A percentile compares a stretch with the other conserved stretches of the same genome.
Conservation (phyloP, 129 eudicot species). For the Centella asiatica region DNA sequence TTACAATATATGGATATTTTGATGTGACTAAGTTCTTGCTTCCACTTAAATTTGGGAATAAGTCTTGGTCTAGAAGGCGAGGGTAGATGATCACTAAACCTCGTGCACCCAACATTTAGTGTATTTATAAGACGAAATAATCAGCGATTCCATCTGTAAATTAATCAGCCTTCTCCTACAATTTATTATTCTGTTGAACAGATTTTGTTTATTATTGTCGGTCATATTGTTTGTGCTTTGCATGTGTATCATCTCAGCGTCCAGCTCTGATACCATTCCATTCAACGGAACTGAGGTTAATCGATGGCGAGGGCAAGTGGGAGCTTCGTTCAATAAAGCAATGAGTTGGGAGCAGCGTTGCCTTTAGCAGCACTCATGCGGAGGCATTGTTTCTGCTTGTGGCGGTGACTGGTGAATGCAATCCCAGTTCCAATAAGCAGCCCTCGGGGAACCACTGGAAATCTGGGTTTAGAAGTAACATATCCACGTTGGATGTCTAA, state of each 20-base stretch:
- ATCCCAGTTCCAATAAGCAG: background rate
- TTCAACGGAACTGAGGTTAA: slow-evolving; percentile 64
- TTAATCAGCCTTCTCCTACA: background rate
- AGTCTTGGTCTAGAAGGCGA: background rate
- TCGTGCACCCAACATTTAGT: too few relatives aligned
- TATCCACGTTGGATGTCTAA: slow-evolving; percentile 3
- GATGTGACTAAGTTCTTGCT: too few relatives aligned
- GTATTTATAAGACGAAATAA: too few relatives aligned
- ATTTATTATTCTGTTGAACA: background rate
- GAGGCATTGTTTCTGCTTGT: slow-evolving; percentile 5
- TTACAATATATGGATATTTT: too few relatives aligned
- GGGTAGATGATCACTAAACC: background rate
- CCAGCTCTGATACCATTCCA: slow-evolving; percentile 96
- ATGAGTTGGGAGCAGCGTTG: slow-evolving; percentile 18
- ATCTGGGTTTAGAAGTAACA: background rate
- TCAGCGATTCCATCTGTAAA: background rate
- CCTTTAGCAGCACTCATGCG: background rate
- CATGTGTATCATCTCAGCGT: slow-evolving; percentile 44
- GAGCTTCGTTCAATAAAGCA: slow-evolving; percentile 76
- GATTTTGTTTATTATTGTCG: background rate
- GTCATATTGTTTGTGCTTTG: background rate
- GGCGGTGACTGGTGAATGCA: slow-evolving; percentile 2
- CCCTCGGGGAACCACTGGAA: background rate
- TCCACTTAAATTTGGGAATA: too few relatives aligned
- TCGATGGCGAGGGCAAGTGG: slow-evolving; percentile 97